Base-by-base conservation (phyloP, 2,329 filamentous ascomycete species). In the Dryadomyces sulphureus region DNA sequence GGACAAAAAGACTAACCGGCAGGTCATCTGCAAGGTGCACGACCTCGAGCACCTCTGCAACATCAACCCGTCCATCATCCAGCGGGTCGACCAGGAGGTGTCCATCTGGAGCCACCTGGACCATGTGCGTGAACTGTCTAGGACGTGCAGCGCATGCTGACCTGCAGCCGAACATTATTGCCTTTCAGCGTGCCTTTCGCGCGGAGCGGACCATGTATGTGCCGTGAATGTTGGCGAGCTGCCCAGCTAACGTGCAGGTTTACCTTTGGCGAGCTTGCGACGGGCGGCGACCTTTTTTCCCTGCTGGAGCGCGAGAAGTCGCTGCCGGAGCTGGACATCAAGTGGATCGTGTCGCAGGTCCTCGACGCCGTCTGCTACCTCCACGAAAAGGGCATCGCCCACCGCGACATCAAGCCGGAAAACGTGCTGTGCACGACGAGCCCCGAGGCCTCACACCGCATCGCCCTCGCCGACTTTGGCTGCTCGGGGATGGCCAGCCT, bases 11-110 rank as follows among this genome's bases (percentile, higher is more conserved):
- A 73, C 70, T 0, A 65, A 68, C 34, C 68, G 67, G 46, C 82
- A 86, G 54, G 52, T 84, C 19, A 80, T 79, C 11, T 87, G 82
- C 64, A 86, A 87, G 54, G 60, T 84, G 8, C 64, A 84, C 44
- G 64, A 73, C 45, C 54, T 81, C 2, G 62, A 64, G 27, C 52
- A 52, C 6, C 43, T 61, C 5, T 50, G 53, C 45, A 55, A 45
- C 8, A 41, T 32, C 1, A 43, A 39, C 56, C 51, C 46, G n/a
- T 48, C 47, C 25, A 53, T 50, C n/a, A 54, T 63, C 8, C 57
- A 59, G 7, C 64, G 64, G 7, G 62, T 68, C 43, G 55, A 68
- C 25, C 65, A 69, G 48, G 73, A 77, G 54, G 64, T 69, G 21
- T 62, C 69, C n/a, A 65, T 77, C 27, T 63, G 78, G 35, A 65